Conservation (phyloP, 345 rosid genomes). For the Eutrema japonicum region DNA sequence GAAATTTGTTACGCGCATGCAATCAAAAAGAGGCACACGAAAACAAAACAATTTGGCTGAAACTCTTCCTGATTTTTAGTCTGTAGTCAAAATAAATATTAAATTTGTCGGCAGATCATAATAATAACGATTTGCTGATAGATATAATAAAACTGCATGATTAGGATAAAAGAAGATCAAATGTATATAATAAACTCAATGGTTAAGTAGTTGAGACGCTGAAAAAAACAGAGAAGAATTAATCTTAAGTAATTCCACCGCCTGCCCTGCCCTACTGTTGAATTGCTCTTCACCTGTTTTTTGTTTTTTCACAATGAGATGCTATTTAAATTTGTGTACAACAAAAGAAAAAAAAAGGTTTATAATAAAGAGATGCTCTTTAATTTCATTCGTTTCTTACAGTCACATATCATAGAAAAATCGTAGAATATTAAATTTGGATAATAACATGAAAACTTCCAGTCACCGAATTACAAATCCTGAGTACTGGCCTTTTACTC, state of each 20-base stretch:
- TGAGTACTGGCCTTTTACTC: background rate
- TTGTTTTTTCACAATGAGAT: background rate
- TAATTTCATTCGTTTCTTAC: too few species aligned
- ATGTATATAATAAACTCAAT: slow-evolving; percentile 12
- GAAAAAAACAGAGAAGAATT: background rate
- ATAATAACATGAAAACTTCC: background rate
- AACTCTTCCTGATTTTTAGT: background rate
- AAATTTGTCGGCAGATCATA: slow-evolving; percentile 35
- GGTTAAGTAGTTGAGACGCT: slow-evolving; percentile 36
- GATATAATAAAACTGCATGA: slow-evolving; percentile 21
- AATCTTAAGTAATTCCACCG: background rate
- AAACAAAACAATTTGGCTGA: too few species aligned
- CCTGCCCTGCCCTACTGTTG: background rate
- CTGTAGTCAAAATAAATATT: slow-evolving; percentile 2
- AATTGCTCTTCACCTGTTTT: slow-evolving; percentile 10
- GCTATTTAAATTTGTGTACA: too few species aligned
- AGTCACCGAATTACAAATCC: background rate
- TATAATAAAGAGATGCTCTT: too few species aligned
- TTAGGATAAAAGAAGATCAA: slow-evolving; percentile 14
- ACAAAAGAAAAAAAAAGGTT: too few species aligned
- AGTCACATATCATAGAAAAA: background rate
- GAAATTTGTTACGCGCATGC: too few species aligned
- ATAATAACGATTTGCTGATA: slow-evolving; percentile 23
- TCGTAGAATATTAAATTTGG: background rate
- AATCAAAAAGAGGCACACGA: too few species aligned